These are phyloP conservation scores for Termitomyces sp. DNA, from an alignment of 768 basidiomycete species.

Conservation along the genomic window DNA sequence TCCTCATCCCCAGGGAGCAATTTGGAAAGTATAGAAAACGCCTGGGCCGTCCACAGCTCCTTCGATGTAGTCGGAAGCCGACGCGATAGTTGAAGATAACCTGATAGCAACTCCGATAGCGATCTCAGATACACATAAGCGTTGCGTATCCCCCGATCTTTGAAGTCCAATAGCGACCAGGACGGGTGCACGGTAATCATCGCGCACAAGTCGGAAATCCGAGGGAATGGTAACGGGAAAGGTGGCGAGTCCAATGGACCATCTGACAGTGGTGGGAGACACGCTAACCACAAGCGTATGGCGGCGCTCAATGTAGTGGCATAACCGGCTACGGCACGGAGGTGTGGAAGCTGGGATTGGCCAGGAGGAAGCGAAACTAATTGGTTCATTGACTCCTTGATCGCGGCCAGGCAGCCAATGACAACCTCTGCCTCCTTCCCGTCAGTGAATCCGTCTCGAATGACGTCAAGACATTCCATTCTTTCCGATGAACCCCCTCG, in stretches of 20 bases:
- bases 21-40: conserved; percentile 49
- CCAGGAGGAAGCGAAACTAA: conserved; percentile 12
- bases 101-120: conserved; percentile 48
- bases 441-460: conserved; percentile 39
- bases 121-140: conserved; percentile 43
- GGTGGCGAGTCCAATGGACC: conserved; percentile 46
- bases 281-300: conserved; percentile 65
- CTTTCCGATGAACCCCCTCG: conserved; percentile 67
- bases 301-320: conserved; percentile 40
- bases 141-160: conserved; percentile 14
- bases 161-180: conserved; percentile 37
- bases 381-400: conserved; percentile 26
- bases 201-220: conserved; percentile 52
- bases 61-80: conserved; percentile 51
- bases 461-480: conserved; percentile 27
- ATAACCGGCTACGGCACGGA: conserved; percentile 29
- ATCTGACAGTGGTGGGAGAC: conserved; percentile 40
- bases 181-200: conserved; percentile 45
- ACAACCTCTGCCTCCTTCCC: conserved; percentile 36
- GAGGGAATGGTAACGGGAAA: conserved; percentile 56
- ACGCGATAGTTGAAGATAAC: conserved; percentile 58
- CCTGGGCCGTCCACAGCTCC: conserved; percentile 66
- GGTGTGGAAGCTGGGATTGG: conserved; percentile 12
- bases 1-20: conserved; percentile 78
- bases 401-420: conserved; percentile 25